These are phyloP conservation scores for Rickenella mellea DNA, from an alignment of 768 basidiomycete genomes.

Conservation along the genomic window DNA sequence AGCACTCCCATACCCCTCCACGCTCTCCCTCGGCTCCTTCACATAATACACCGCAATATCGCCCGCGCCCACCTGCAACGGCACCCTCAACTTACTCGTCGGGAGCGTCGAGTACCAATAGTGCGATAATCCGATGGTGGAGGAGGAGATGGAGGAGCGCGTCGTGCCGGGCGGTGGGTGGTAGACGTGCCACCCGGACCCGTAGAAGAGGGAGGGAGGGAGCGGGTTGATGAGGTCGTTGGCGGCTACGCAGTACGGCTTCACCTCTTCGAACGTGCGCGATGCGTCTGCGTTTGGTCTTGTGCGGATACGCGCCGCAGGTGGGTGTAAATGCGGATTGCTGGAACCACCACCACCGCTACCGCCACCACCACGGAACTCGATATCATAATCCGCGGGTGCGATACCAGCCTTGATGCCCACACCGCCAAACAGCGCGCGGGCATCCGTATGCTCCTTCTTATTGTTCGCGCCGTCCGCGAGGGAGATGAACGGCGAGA, in stretches of 20 bases:
- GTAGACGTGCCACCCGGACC: conserved; percentile 79
- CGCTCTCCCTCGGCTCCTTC: conserved; percentile 50
- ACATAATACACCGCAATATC: conserved; percentile 91
- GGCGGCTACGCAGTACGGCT: conserved; percentile 90
- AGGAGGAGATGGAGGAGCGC: too few species aligned
- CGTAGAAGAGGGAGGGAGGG: conserved; percentile 88
- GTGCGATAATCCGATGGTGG: conserved; percentile 43
- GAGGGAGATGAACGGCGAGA: conserved; percentile 29
- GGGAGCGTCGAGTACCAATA: conserved; percentile 92
- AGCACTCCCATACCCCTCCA: conserved; percentile 46
- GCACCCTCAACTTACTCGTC: conserved; percentile 73
- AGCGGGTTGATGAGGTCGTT: conserved; percentile 97
- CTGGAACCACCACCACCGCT: conserved; percentile 12
- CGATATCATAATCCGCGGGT: conserved; percentile 26
- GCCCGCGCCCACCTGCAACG: conserved; percentile 76
- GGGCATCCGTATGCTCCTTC: conserved; percentile 33
- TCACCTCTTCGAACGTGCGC: conserved; percentile 70
- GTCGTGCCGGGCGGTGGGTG: conserved; percentile 50
- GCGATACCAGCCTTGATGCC: conserved; percentile 70
- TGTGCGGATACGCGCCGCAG: conserved; percentile 61
- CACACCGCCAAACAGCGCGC: conserved; percentile 76
- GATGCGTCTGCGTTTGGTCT: conserved; percentile 43
- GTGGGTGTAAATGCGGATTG: conserved; percentile 44
- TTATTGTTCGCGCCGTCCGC: conserved; percentile 28
- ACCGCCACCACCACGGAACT: conserved; percentile 8